These are phyloP conservation scores for Anisodus acutangulus DNA, from an alignment of 257 asterid genomes.

Conservation along the genomic window DNA sequence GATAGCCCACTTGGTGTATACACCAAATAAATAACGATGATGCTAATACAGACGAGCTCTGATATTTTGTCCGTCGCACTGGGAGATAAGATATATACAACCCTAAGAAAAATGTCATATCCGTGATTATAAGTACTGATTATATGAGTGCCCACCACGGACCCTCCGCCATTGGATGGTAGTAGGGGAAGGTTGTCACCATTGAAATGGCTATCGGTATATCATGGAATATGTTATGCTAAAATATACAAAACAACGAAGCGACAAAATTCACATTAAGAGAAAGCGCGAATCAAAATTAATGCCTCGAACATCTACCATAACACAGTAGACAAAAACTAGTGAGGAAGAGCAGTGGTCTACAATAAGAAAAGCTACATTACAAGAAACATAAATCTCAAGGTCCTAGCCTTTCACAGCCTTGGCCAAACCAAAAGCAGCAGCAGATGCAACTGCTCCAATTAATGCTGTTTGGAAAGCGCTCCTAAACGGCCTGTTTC, in stretches of 20 bases:
- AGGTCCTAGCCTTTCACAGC: conserved; percentile 56
- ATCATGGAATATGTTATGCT: not conserved
- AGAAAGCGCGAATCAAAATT: not conserved
- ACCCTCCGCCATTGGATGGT: not conserved
- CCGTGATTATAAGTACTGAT: not conserved
- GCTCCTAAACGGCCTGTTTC: conserved; percentile 64
- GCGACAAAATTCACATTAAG: not conserved
- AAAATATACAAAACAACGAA: not conserved
- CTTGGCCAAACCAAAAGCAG: conserved; percentile 95
- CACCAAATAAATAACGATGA: too few species aligned
- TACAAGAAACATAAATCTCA: not conserved
- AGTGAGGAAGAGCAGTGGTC: not conserved
- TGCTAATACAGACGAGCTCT: not conserved
- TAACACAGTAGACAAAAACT: not conserved
- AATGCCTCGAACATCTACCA: not conserved
- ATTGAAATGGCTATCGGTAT: not conserved
- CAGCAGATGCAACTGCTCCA: conserved; percentile 98
- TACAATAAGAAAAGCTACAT: not conserved
- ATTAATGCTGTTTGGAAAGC: conserved; percentile 79
- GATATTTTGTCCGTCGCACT: too few species aligned
- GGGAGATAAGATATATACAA: not conserved
- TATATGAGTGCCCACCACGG: not conserved
- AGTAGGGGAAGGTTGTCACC: not conserved
- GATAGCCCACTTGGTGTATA: too few species aligned
- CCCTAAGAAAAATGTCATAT: too few species aligned